Base-by-base conservation (phyloP, 768 basidiomycete species). In the Trametes punicea region DNA sequence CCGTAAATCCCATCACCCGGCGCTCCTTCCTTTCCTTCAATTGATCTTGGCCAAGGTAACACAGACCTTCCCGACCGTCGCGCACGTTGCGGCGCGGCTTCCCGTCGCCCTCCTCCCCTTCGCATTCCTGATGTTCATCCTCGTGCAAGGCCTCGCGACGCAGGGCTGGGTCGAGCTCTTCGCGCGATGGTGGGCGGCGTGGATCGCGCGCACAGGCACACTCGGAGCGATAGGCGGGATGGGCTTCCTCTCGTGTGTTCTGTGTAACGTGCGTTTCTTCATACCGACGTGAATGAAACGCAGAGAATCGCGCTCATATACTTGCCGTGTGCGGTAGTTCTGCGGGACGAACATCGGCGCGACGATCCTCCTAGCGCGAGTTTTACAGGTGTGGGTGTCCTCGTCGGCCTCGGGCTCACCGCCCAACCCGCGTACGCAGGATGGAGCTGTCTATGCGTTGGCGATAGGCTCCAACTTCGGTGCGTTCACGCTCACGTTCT, bases 71-170 rank as follows among this genome's bases (percentile, higher is more conserved):
- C 93, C 92, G 0, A 93, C 89, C 1, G 75, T 88, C 58, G 76
- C 79, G 67, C 81, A 80, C 9, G 81, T 84, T 20, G 72, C 85
- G 20, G 78, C 82, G 0, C 81, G 86, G 18, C 76, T 95, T 0
- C 95, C 93, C 0, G 83, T 93, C 56, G 79, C 83, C 11, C 82
- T 97, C 6, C 74, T 97, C 15, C 92, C 92, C 0, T 98, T 98
- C 66, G 90, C 93, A 0, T 93, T 98, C 67, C 86, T 88, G 0
- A 93, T 95, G 71, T 98, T 98, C 73, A 92, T 98, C 62, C 82
- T 98, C 54, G 91, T 96, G 55, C 88, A 95, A 66, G 89, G 80
- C 0, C 79, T 98, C 6, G 77, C 84, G 11, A 78, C 83, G 58
- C 84, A 87, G 56, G 93, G 93, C 25, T 98, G 95, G 93, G 91